phyloP scores from a whole-genome alignment of 2,329 filamentous ascomycete species.

The Fusarium transvaalense region DNA sequence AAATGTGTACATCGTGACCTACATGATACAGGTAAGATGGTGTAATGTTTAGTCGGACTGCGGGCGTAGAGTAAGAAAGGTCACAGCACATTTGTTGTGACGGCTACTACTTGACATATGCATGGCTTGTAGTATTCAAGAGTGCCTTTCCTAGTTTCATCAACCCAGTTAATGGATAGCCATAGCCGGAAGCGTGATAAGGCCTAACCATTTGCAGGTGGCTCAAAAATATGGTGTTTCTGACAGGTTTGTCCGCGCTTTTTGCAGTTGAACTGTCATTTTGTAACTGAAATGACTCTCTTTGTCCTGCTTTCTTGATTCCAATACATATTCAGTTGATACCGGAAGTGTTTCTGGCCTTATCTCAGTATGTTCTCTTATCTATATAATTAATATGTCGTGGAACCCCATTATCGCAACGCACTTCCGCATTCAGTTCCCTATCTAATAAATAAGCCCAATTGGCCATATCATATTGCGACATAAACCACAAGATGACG shows the following conservation, averaged over 20 bases:
- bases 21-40: not conserved
- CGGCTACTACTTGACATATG: not conserved
- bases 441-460: not conserved
- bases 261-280: not conserved
- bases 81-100: not conserved
- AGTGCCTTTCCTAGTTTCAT: not conserved
- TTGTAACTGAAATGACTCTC: not conserved
- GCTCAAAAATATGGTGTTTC: accelerated
- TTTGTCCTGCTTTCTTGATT: not conserved
- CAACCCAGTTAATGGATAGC: accelerated
- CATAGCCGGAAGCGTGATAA: accelerated
- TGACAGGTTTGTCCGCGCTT: not conserved
- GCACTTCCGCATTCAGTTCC: not conserved
- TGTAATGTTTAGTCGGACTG: constrained; percentile 9
- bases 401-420: constrained; percentile 8
- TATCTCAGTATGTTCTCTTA: not conserved
- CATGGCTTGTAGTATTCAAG: not conserved
- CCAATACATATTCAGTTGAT: no score
- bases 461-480: not conserved
- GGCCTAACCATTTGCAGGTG: not conserved
- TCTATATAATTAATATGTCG: not conserved
- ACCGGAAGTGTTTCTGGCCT: not conserved
- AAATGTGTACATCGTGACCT: not conserved
- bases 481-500: constrained; percentile 3
- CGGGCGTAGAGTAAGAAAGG: constrained; percentile 5